Conservation (phyloP, 305 asterid species). For the Rubia occidens region DNA sequence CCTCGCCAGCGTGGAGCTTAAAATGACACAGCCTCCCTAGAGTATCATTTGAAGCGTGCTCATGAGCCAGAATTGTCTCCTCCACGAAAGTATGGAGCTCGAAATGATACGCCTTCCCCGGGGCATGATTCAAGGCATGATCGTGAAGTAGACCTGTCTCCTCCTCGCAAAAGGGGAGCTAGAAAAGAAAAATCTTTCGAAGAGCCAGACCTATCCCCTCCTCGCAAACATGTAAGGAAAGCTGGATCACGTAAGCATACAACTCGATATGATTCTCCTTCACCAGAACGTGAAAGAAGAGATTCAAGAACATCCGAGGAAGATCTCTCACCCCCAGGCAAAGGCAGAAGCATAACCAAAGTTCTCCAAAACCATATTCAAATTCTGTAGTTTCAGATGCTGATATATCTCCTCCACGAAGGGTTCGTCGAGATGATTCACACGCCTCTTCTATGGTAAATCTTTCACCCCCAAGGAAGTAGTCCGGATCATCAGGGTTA, state of each 20-base stretch:
- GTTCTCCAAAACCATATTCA: conserved; percentile 14
- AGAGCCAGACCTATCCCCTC: conserved; percentile 26
- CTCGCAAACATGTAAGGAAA: conserved; percentile 20
- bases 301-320: conserved; percentile 6
- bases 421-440: conserved; percentile 24
- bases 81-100: conserved; percentile 21
- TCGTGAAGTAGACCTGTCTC: conserved; percentile 17
- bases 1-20: conserved; percentile 21
- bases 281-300: conserved; percentile 14
- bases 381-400: conserved; percentile 24
- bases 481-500: conserved; percentile 16
- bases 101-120: conserved; percentile 20
- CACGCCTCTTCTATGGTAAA: conserved; percentile 23
- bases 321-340: conserved; percentile 30
- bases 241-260: conserved; percentile 30
- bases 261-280: conserved; percentile 19
- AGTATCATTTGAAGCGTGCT: conserved; percentile 19
- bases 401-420: conserved; percentile 26
- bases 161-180: conserved; percentile 22
- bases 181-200: too few species aligned
- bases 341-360: conserved; percentile 18
- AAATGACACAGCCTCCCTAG: conserved; percentile 24
- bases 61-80: conserved; percentile 21
- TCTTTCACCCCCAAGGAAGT: conserved; percentile 50
- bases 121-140: conserved; percentile 7